Percentiles rank a stretch among this genome's conserved stretches.
These are phyloP conservation scores for Fusarium sp. DNA, from an alignment of 2,329 filamentous ascomycete species.

Conservation along the genomic window DNA sequence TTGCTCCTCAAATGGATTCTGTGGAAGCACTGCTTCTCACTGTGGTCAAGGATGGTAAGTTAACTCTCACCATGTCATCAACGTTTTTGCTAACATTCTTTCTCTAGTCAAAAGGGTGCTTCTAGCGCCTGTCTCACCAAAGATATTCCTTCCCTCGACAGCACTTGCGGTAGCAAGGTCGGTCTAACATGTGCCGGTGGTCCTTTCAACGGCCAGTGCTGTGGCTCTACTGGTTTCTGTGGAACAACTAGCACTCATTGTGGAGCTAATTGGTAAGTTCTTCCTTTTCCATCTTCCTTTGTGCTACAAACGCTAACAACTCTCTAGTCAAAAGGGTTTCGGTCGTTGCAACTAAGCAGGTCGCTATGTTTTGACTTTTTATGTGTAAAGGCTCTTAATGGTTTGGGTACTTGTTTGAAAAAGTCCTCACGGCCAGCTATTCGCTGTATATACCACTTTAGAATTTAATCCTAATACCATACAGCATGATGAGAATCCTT, in stretches of 20 bases:
- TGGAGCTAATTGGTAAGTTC: slow-evolving; percentile 6
- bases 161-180: slow-evolving; percentile 9
- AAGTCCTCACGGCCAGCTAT: too few relatives aligned
- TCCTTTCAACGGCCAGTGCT: slow-evolving; percentile 21
- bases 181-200: slow-evolving; percentile 20
- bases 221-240: slow-evolving; percentile 2
- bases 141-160: neutral
- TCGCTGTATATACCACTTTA: too few relatives aligned
- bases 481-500: too few relatives aligned
- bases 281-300: rapidly evolving
- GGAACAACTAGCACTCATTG: slow-evolving; percentile 5
- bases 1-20: slow-evolving; percentile 12
- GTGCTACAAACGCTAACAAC: neutral
- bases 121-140: slow-evolving; percentile 7
- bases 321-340: neutral
- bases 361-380: neutral
- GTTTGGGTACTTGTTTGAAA: too few relatives aligned
- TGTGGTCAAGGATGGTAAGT: slow-evolving; percentile 23
- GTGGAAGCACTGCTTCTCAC: slow-evolving; percentile 12
- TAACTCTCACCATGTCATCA: too few relatives aligned
- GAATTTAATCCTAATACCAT: too few relatives aligned
- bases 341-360: slow-evolving; percentile 1
- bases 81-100: neutral
- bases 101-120: neutral
- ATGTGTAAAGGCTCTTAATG: neutral